Percentiles rank a stretch among this genome's conserved stretches.
Conservation (phyloP, 768 basidiomycete genomes). For the Rhizopogon roseolus region DNA sequence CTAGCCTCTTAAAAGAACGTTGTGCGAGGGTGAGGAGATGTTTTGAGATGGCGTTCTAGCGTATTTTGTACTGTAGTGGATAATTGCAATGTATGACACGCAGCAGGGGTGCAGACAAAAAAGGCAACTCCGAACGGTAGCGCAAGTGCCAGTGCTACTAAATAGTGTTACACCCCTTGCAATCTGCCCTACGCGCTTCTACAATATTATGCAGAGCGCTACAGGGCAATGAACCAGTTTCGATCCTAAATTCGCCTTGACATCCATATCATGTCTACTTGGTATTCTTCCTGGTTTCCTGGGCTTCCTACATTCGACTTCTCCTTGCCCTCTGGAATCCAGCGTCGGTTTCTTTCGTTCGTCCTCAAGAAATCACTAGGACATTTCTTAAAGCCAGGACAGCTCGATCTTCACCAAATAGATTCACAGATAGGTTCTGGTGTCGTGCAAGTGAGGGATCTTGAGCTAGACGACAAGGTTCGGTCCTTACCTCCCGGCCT, state of each 20-base stretch:
- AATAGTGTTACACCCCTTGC: neutral
- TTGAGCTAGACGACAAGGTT: constrained; percentile 75
- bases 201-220: neutral
- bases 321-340: constrained; percentile 65
- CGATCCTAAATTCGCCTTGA: neutral
- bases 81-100: neutral
- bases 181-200: neutral
- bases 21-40: neutral
- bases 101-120: neutral
- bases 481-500: constrained; percentile 22
- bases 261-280: constrained; percentile 36
- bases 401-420: constrained; percentile 81
- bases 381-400: constrained; percentile 83
- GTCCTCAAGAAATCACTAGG: constrained; percentile 79
- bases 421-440: constrained; percentile 94
- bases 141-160: no score
- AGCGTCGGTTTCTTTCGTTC: constrained; percentile 87
- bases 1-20: neutral
- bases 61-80: neutral
- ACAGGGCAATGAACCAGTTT: neutral
- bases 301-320: constrained; percentile 62
- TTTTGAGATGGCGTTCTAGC: neutral
- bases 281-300: constrained; percentile 54
- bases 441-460: constrained; percentile 77
- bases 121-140: neutral